Base-by-base conservation (phyloP, 2,329 filamentous ascomycete species). In the Fusarium sulawesiense region DNA sequence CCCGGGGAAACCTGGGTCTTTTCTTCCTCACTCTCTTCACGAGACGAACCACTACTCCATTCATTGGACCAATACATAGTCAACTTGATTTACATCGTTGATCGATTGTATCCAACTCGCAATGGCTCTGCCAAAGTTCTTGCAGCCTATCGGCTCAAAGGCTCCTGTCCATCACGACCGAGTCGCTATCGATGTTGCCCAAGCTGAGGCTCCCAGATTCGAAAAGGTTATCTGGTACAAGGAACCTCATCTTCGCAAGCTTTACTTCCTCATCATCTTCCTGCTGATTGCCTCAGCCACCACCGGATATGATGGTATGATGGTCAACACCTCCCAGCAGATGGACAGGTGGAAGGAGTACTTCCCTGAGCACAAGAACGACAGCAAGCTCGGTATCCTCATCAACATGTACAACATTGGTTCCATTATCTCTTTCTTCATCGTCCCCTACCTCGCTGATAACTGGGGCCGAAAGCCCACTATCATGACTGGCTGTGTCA, bases 231-330 rank as follows among this genome's bases (percentile, higher is more conserved):
- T 78, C 57, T 90, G 88, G 88, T 85, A 81, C 66, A 82, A 79
- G 71, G 85, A 89, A 68, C 86, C 86, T 40, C 85, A 87, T 73
- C 78, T 89, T 56, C 81, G 87, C 55, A 85, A 82, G 75, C 83
- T 89, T 13, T 89, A 89, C 74, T 81, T 81, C 53, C 83, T 84
- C 75, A 82, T 81, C 62, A 77, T 83, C 21, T 83, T 89, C 62
- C 81, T 90, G 60, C 86, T 87, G 77, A 80, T 89, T 60, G 87
- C 86, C 14, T 89, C 87, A 30, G 87, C 87, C 45, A 89, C 87
- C 30, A 89, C 87, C 10, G 87, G 87, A 56, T 89, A 89, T 74
- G 88, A 90, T 78, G 87, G 87, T 58, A 86, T 87, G 83, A 80
- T 88, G 64, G 80, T 88, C 75, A 89, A 89, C 77, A 87, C 86